Evolutionary conservation across 495 filamentous ascomycete genomes (phyloP), one percentile per base, ranked within the genome.

Genomic region (Penicillium cataractarum): DNA sequence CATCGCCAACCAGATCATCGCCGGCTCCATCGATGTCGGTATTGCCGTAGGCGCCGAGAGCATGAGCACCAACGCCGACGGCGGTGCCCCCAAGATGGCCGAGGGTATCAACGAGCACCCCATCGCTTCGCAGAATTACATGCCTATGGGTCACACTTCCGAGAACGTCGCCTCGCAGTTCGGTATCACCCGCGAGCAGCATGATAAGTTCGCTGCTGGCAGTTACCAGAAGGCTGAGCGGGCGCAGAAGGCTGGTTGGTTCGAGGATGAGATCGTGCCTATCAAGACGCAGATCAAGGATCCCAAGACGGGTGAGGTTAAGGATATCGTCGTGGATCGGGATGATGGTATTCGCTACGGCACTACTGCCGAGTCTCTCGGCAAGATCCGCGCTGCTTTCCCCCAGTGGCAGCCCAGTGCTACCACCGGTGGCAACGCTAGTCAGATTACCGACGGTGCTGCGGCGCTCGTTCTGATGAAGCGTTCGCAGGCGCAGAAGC

Each of bases 141-240:
- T 92, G 81, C 88, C 92, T 37, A 98, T 98, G 94, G 94, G 94
- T 3, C 94, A 96, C 84, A 98, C 94, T 2, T 92, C 89, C 19
- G 94, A 98, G 80, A 97, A 98, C 67, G 92, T 98, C 6, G 92
- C 87, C 35, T 84, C 80, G 40, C 92, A 97, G 75, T 98, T 98
- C 73, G 84, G 87, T 61, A 86, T 98, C 66, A 74, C 86, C 4
- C 86, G 94, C 35, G 87, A 93, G 71, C 71, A 72, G 57, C 90
- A 93, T 62, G 94, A 98, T 71, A 77, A 83, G 59, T 97, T 89
- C 72, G 92, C 94, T 0, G 90, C 91, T 4, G 89, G 91, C 74
- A 90, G 87, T 44, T 97, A 89, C 77, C 86, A 87, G 68, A 88
- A 93, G 57, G 94, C 94, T 22, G 94, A 98, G 81, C 78, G 70